Evolutionary conservation across 208 protist genomes (phyloP).

Genomic region (Porcisia deanei): DNA sequence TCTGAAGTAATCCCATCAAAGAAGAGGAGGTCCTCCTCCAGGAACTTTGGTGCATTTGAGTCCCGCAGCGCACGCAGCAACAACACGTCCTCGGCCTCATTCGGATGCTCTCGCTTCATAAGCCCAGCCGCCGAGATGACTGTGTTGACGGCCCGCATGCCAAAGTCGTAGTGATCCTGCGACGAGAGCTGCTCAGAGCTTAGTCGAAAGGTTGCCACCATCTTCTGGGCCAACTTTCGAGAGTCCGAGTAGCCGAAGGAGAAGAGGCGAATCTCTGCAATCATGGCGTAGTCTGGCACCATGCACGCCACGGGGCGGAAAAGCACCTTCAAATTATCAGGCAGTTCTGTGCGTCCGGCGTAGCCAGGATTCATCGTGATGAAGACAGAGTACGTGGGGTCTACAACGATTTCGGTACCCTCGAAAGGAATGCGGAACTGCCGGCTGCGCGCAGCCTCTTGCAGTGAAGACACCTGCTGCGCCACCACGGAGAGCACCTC

Average conservation of each 20-base stretch:
- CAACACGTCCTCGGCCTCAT: constrained; percentile 94
- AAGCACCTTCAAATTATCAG: constrained; percentile 97
- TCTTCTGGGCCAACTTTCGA: constrained; percentile 95
- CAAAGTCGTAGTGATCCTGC: constrained; percentile 99
- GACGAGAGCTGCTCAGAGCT: constrained; percentile 98
- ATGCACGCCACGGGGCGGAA: constrained; percentile 98
- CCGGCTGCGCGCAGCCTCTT: constrained; percentile 77
- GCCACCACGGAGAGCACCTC: constrained; percentile 97
- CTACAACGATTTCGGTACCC: constrained; percentile 93
- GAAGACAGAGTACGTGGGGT: constrained; percentile 95
- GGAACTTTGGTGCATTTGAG: constrained; percentile 98
- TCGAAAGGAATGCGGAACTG: constrained; percentile 95
- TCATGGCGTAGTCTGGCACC: constrained; percentile 99
- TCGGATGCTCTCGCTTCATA: constrained; percentile 94
- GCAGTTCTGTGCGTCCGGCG: constrained; percentile 97
- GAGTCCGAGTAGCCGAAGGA: constrained; percentile 98
- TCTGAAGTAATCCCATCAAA: constrained; percentile 97
- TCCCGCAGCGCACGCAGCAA: constrained; percentile 95
- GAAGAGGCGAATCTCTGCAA: constrained; percentile 98
- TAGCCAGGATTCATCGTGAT: constrained; percentile 99
- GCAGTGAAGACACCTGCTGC: constrained; percentile 96
- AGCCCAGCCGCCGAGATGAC: constrained; percentile 97
- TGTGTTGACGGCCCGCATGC: constrained; percentile 98
- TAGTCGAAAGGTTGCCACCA: constrained; percentile 97
- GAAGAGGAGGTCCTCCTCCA: constrained; percentile 92